phyloP scores from a whole-genome alignment of 208 protist genomes.

The Trypanosoma boissoni region DNA sequence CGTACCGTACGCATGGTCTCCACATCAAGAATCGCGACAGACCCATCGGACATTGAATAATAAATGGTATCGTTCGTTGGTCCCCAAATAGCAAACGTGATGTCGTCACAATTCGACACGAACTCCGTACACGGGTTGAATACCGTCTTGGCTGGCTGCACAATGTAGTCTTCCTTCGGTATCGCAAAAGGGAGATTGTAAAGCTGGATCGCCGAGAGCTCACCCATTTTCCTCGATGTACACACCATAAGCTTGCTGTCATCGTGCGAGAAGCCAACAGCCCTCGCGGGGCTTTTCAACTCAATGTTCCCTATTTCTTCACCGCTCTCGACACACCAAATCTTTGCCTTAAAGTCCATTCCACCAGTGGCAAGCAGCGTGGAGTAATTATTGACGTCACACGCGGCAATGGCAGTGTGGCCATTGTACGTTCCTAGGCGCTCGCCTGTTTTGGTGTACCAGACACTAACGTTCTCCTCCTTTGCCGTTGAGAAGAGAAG shows the following conservation, averaged over 20 bases:
- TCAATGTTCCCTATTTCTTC: constrained; percentile 70
- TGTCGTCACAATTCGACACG: constrained; percentile 40
- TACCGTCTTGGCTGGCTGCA: constrained; percentile 50
- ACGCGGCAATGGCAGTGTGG: constrained; percentile 89
- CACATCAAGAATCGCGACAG: constrained; percentile 91
- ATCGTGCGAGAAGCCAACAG: constrained; percentile 88
- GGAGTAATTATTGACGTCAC: constrained; percentile 92
- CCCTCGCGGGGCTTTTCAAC: constrained; percentile 62
- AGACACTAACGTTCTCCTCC: constrained; percentile 91
- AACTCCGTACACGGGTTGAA: constrained; percentile 66
- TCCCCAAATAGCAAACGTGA: constrained; percentile 94
- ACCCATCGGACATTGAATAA: constrained; percentile 90
- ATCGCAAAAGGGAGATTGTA: constrained; percentile 84
- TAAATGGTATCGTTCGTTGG: constrained; percentile 96
- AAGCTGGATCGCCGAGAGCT: constrained; percentile 81
- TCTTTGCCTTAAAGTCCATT: constrained; percentile 63
- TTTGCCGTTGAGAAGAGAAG: constrained; percentile 95
- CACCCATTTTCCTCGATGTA: constrained; percentile 84
- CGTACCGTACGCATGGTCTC: constrained; percentile 80
- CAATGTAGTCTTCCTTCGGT: constrained; percentile 51
- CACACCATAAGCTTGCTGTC: constrained; percentile 89
- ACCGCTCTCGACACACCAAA: constrained; percentile 94
- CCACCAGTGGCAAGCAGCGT: constrained; percentile 83
- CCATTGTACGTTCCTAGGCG: constrained; percentile 96
- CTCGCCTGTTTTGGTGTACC: constrained; percentile 93